phyloP scores from a whole-genome alignment of 805 yeast species.

The Teunomyces gatunensis region DNA sequence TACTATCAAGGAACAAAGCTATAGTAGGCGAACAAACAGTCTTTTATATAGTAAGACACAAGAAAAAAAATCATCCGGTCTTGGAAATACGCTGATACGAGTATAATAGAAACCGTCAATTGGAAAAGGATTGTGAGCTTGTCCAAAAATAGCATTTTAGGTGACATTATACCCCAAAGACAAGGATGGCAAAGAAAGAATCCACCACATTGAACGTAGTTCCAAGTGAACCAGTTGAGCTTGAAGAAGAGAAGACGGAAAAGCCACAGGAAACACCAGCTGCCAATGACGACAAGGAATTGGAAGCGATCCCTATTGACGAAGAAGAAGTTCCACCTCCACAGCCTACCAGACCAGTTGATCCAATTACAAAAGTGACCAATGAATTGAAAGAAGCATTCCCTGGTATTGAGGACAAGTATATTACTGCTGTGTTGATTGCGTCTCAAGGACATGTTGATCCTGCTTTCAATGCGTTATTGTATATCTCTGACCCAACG shows the following conservation, averaged over 20 bases:
- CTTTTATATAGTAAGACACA: background rate
- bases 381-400: slow-evolving; percentile 79
- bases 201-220: slow-evolving; percentile 28
- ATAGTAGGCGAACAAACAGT: background rate
- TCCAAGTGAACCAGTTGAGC: slow-evolving; percentile 33
- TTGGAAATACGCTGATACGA: background rate
- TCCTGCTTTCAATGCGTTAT: slow-evolving; percentile 83
- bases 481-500: slow-evolving; percentile 74
- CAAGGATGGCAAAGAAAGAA: slow-evolving; percentile 16
- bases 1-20: slow-evolving; percentile 24
- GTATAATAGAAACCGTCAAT: background rate
- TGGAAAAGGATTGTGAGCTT: background rate
- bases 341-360: slow-evolving; percentile 54
- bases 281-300: background rate
- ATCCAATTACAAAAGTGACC: slow-evolving; percentile 54
- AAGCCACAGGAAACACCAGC: background rate
- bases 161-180: background rate
- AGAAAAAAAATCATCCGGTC: background rate
- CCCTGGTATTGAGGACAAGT: slow-evolving; percentile 70
- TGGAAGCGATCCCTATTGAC: slow-evolving; percentile 2
- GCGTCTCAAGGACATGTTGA: slow-evolving; percentile 82
- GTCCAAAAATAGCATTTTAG: background rate
- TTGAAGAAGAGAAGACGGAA: slow-evolving; percentile 14
- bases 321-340: slow-evolving; percentile 29
- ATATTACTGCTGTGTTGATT: slow-evolving; percentile 74